These are phyloP conservation scores for Narthecium ossifragum DNA, from an alignment of 106 monocot species.

Conservation along the genomic window DNA sequence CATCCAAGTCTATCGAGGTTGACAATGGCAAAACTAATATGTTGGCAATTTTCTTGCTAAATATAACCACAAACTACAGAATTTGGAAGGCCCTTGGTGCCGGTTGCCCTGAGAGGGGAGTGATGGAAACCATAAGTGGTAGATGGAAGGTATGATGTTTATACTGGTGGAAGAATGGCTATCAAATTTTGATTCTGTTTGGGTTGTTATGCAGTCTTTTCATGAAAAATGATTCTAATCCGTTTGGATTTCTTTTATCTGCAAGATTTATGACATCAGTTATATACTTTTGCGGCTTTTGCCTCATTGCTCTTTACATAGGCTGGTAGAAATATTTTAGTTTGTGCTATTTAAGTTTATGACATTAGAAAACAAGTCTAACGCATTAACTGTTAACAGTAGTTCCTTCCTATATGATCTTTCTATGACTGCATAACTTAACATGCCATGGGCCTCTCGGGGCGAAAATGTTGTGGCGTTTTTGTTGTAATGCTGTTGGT, in stretches of 20 bases:
- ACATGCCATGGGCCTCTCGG: no score
- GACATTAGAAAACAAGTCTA: no score
- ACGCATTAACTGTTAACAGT: no score
- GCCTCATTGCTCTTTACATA: background rate
- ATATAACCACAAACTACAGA: constrained; percentile 1
- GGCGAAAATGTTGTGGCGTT: no score
- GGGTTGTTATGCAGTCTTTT: background rate
- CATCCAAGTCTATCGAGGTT: background rate
- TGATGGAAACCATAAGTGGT: constrained; percentile 6
- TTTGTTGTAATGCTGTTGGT: no score
- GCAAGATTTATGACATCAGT: no score
- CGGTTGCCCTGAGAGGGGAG: background rate
- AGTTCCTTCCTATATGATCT: no score
- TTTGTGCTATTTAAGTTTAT: no score
- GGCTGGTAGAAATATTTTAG: background rate
- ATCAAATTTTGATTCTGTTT: background rate
- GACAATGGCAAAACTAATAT: constrained; percentile 1
- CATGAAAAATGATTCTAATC: background rate
- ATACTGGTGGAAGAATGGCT: background rate
- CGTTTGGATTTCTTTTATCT: background rate
- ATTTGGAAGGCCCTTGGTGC: constrained; percentile 20
- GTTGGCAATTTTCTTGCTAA: constrained; percentile 11
- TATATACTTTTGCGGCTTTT: background rate
- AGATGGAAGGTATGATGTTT: background rate
- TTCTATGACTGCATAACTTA: no score